Conservation (phyloP, 2,329 filamentous ascomycete genomes). For the Exophiala sp. region DNA sequence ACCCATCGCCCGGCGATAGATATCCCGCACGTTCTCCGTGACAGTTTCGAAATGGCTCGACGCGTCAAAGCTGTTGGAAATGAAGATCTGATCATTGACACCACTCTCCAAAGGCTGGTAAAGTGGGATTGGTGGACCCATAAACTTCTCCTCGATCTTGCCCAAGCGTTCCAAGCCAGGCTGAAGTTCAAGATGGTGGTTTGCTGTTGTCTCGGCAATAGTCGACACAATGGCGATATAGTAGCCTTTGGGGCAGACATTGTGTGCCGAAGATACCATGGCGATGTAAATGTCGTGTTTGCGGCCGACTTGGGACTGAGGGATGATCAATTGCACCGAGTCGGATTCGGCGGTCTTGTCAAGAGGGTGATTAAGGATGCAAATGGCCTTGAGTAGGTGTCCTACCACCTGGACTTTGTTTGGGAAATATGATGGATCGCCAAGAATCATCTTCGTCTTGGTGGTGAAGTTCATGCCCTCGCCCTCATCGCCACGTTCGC, state of each 20-base stretch:
- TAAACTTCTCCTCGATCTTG: slow-evolving; percentile 93
- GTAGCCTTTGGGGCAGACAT: slow-evolving; percentile 98
- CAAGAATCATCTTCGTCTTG: slow-evolving; percentile 92
- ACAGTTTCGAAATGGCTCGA: slow-evolving; percentile 96
- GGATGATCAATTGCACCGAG: slow-evolving; percentile 92
- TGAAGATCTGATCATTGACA: slow-evolving; percentile 84
- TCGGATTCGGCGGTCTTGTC: slow-evolving; percentile 84
- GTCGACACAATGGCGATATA: slow-evolving; percentile 98
- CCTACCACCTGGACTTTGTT: slow-evolving; percentile 82
- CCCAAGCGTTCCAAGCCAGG: slow-evolving; percentile 89
- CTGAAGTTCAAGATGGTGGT: slow-evolving; percentile 94
- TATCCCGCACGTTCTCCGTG: slow-evolving; percentile 88
- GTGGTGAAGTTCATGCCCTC: slow-evolving; percentile 88
- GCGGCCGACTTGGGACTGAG: slow-evolving; percentile 92
- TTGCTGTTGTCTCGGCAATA: slow-evolving; percentile 84
- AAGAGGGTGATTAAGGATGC: slow-evolving; percentile 92
- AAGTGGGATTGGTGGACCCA: slow-evolving; percentile 86
- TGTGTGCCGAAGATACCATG: slow-evolving; percentile 91
- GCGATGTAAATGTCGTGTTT: slow-evolving; percentile 99
- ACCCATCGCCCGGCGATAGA: slow-evolving; percentile 79
- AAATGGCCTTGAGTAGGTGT: slow-evolving; percentile 93
- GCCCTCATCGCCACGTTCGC: slow-evolving; percentile 70
- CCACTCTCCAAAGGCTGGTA: slow-evolving; percentile 88
- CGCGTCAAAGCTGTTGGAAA: slow-evolving; percentile 98
- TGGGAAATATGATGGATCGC: slow-evolving; percentile 95